These are phyloP conservation scores for Chytridium lagenaria DNA, from an alignment of 371 early-diverging fungal species.

Conservation along the genomic window DNA sequence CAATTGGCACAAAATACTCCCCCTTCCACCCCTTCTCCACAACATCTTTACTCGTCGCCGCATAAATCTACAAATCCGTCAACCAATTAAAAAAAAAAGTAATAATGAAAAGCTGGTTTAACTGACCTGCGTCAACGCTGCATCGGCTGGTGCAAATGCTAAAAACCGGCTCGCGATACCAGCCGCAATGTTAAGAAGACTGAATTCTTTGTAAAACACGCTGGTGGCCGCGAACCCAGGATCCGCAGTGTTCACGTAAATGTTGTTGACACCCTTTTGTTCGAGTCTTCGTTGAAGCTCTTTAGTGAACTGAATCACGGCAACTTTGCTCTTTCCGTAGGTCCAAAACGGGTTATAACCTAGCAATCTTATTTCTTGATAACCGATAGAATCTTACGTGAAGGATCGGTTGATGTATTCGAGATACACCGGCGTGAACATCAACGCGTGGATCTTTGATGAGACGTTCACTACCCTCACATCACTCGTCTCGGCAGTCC, in stretches of 20 bases:
- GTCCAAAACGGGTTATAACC: conserved; percentile 7
- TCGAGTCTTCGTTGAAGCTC: conserved; percentile 53
- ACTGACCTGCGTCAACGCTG: neutral
- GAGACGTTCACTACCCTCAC: conserved; percentile 39
- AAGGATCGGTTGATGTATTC: conserved; percentile 35
- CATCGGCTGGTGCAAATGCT: no score
- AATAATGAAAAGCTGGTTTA: neutral
- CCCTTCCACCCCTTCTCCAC: conserved; percentile 36
- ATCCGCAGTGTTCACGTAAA: conserved; percentile 65
- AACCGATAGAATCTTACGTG: neutral
- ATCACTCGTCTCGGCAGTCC: conserved; percentile 5
- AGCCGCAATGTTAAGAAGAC: neutral
- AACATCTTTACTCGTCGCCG: conserved; percentile 33
- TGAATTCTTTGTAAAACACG: neutral
- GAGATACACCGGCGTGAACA: conserved; percentile 29
- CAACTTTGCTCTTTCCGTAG: conserved; percentile 49
- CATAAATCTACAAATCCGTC: conserved; percentile 30
- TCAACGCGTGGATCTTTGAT: conserved; percentile 47
- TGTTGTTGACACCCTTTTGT: conserved; percentile 41
- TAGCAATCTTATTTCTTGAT: neutral
- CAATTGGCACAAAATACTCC: conserved; percentile 45
- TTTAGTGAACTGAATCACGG: conserved; percentile 49
- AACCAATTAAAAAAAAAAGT: neutral
- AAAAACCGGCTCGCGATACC: neutral
- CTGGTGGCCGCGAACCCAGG: conserved; percentile 72